These are phyloP conservation scores for Filobasidium floriforme DNA, from an alignment of 768 basidiomycete species.

Conservation along the genomic window DNA sequence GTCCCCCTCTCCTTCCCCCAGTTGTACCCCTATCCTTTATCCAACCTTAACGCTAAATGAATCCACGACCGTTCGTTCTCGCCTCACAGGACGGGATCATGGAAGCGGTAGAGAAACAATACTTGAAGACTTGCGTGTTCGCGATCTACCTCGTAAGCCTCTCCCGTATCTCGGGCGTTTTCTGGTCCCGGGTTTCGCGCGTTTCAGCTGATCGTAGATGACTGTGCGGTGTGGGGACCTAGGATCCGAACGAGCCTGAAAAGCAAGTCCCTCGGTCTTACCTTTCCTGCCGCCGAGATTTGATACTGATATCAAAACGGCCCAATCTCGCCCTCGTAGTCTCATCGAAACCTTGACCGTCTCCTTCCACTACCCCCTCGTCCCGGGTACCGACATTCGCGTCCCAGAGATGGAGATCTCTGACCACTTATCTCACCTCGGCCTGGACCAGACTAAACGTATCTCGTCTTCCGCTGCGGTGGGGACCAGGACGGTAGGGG, in stretches of 20 bases:
- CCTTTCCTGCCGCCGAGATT: no score
- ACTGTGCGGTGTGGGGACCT: background rate
- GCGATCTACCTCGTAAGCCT: slow-evolving; percentile 22
- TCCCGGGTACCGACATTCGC: slow-evolving; percentile 7
- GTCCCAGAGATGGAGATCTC: slow-evolving; percentile 16
- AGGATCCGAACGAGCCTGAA: slow-evolving; percentile 24
- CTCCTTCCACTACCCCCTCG: slow-evolving; percentile 20
- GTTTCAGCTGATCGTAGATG: background rate
- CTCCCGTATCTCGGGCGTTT: no score
- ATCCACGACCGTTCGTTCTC: background rate
- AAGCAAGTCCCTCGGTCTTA: slow-evolving; percentile 22
- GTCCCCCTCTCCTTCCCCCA: background rate
- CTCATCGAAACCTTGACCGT: slow-evolving; percentile 23
- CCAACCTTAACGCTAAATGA: background rate
- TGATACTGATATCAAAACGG: background rate
- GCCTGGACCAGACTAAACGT: background rate
- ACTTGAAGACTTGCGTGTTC: slow-evolving; percentile 23
- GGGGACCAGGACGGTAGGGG: slow-evolving; percentile 18
- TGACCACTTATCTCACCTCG: background rate
- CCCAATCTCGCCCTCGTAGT: slow-evolving; percentile 63
- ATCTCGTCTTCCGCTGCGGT: background rate
- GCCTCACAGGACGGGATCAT: slow-evolving; percentile 9
- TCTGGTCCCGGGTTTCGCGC: background rate
- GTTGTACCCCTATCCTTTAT: background rate
- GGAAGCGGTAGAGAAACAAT: slow-evolving; percentile 22